Base-by-base conservation (phyloP, 2,329 filamentous ascomycete species). In the Aaosphaeria arxii region DNA sequence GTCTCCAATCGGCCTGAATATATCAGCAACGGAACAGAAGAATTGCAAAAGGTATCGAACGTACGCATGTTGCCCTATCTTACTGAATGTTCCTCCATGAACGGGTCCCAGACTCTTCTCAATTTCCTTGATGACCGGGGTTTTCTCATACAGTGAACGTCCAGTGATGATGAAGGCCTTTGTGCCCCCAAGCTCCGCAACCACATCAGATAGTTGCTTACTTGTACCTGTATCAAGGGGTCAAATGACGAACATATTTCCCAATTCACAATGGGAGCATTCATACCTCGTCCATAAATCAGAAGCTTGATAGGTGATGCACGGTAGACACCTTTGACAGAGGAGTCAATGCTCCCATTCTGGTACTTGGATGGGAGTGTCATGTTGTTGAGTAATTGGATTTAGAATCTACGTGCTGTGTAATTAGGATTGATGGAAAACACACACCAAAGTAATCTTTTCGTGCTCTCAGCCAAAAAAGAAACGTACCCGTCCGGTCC, bases 81-180 rank as follows among this genome's bases (percentile, higher is more conserved):
- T 75, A 59, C 72, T 73, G 57, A 79, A 82, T 1, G 79, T 82
- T 42, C 77, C 76, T 11, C 77, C 79, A 56, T 80, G 77, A 7
- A 71, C 66, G 11, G 66, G 53, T 11, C 72, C 74, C 4, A 82
- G 66, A 4, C 75, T 64, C 36, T 72, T 64, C 63, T 82, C 78
- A 7, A 82, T 73, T 30, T 76, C 66, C 51, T 76, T 75, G 58
- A 83, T 76, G 7, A 83, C 71, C 1, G 72, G 67, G 1, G 79
- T 82, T 59, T 80, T 82, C 47, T 70, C 77, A 30, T 77, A 76
- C 1, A 83, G 71, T 1, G 79, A 81, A 30, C 64, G 69, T 13
- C 78, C 78, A 2, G 79, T 82, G 38, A 82, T 74, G 53, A 82
- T 78, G 61, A 81, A 82, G 1, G 78, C 79, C 61, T 79, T 80